A percentile compares a stretch with the other conserved stretches of the same genome.
Conservation (phyloP, 1,284 basidiomycete genomes). For the Rhodotorula sp. region DNA sequence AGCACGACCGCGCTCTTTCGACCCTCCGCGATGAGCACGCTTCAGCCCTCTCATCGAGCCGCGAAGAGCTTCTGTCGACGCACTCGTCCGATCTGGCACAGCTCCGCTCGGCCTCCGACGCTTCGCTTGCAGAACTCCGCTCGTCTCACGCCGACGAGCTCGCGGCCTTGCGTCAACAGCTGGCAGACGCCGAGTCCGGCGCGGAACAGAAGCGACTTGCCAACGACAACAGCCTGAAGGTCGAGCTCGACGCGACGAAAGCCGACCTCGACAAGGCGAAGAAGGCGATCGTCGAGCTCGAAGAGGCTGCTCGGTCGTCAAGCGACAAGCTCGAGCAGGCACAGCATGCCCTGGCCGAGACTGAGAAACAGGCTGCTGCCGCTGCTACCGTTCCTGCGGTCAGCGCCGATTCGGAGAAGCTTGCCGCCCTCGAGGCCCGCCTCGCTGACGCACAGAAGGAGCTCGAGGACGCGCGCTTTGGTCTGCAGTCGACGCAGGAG, state of each 20-base stretch:
- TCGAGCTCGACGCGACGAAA: slow-evolving; percentile 69
- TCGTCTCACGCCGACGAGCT: slow-evolving; percentile 60
- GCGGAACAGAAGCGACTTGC: background rate
- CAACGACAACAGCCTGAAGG: slow-evolving; percentile 10
- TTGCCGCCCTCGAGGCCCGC: background rate
- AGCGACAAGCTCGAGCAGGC: slow-evolving; percentile 8
- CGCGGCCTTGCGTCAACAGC: slow-evolving; percentile 44
- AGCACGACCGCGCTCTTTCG: slow-evolving; percentile 59
- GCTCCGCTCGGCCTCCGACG: slow-evolving; percentile 64
- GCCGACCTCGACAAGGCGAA: slow-evolving; percentile 72
- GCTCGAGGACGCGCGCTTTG: slow-evolving; percentile 18
- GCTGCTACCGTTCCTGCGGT: slow-evolving; percentile 10
- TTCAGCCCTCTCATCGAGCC: background rate
- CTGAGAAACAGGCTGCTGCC: slow-evolving; percentile 18
- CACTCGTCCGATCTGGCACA: slow-evolving; percentile 66
- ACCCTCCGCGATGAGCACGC: background rate
- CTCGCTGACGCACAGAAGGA: slow-evolving; percentile 9
- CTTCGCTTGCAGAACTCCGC: slow-evolving; percentile 66
- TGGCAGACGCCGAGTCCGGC: background rate
- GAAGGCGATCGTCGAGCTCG: slow-evolving; percentile 24
- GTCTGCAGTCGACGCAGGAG: slow-evolving; percentile 23
- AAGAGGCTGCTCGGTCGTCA: background rate
- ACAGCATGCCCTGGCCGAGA: slow-evolving; percentile 16
- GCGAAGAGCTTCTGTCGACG: slow-evolving; percentile 58
- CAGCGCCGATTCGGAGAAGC: background rate